These are phyloP conservation scores for Persicaria maculosa DNA, from an alignment of 148 eudicot species.

Conservation along the genomic window DNA sequence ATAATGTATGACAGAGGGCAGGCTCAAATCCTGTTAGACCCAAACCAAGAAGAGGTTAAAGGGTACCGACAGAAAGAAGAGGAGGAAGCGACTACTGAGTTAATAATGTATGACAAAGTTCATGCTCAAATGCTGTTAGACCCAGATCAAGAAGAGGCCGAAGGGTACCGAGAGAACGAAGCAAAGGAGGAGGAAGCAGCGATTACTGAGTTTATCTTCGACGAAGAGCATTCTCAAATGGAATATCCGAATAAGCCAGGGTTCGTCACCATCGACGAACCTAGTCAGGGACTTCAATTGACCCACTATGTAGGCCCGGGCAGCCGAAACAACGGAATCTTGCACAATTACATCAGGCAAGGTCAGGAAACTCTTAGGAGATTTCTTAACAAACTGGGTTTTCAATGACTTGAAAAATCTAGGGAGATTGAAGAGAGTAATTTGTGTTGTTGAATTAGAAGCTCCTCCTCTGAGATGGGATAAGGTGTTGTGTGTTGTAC, in stretches of 20 bases:
- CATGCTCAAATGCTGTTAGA: too few species aligned
- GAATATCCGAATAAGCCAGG: background rate
- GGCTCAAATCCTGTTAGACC: background rate
- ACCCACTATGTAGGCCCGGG: background rate
- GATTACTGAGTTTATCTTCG: background rate
- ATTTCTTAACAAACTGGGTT: conserved; percentile 3
- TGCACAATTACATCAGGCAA: background rate
- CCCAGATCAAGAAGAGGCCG: too few species aligned
- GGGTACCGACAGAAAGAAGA: background rate
- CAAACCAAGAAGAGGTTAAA: background rate
- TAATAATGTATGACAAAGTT: too few species aligned
- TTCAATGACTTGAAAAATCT: background rate
- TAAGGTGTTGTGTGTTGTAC: background rate
- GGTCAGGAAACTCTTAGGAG: conserved; percentile 5
- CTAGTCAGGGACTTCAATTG: background rate
- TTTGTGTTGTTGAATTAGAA: background rate
- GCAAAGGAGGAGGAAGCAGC: background rate
- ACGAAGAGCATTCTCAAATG: background rate
- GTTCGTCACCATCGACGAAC: background rate
- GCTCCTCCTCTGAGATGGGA: background rate
- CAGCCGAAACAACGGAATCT: background rate
- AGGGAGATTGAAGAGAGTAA: background rate
- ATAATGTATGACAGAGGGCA: background rate
- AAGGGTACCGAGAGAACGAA: too few species aligned
- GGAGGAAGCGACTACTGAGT: background rate